Evolutionary conservation across 73 alveolate species (phyloP), one percentile per base, ranked within the genome.

Genomic region (Paramecium octaurelia): DNA sequence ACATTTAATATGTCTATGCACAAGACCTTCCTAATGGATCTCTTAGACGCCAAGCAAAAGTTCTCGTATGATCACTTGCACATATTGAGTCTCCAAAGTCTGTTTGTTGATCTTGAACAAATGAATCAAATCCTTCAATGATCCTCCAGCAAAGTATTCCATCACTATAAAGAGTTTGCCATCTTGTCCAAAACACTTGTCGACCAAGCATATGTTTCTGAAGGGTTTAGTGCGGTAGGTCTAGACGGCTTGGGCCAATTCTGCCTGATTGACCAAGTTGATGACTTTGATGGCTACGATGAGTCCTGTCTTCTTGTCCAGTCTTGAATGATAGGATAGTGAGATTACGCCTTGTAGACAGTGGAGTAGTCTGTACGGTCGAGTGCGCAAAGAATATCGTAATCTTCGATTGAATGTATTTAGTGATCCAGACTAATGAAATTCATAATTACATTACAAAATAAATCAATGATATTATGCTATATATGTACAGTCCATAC

Each of bases 61-160:
- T 48, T 80, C 91, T 11, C 57, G n/a, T 11, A 80, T 24, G 21
- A 80, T 80, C 12, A 80, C 91, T 80, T 46, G 43, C 6, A 80
- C 75, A 24, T 80, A 42, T 64, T 80, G 48, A 24, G 16, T 43
- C 16, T 27, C 57, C 20, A 80, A 35, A 9, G 91, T 80, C 46
- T 80, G 75, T 40, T 80, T 42, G 48, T 46, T 80, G 46, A 20
- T 18, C 48, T 44, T 48, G n/a, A 80, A 80, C 16, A 80, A 23
- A n/a, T 80, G 48, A 24, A 80, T 40, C 38, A 80, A 35, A 24
- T 80, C 91, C 27, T 46, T 40, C 27, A 80, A 80, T 42, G 91
- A 80, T 20, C 91, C 91, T 20, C 91, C 91, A 43, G 91, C 91
- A 46, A 80, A 80, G 75, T 44, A 80, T 46, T 80, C 91, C 91